Evolutionary conservation across 352 stramenopile species (phyloP).

Genomic region (Phytophthora podocarpi): DNA sequence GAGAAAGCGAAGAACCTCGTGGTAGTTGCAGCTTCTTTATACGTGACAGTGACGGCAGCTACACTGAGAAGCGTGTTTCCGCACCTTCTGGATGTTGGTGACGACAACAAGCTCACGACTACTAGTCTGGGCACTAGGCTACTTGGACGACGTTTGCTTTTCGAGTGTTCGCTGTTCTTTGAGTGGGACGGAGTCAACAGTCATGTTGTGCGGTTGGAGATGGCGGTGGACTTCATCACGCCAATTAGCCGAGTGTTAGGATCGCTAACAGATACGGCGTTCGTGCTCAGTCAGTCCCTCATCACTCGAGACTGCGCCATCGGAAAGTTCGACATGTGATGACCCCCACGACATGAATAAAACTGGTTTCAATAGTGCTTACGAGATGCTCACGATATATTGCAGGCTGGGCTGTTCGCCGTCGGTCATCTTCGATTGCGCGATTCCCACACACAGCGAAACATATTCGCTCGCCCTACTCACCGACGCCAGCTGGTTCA

Average conservation of each 20-base stretch:
- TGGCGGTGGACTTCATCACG: constrained; percentile 23
- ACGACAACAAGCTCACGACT: no score
- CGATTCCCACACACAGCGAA: no score
- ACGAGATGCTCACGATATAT: no score
- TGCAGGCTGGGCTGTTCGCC: no score
- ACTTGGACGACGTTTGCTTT: constrained; percentile 12
- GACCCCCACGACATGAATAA: no score
- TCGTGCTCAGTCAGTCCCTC: constrained; percentile 12
- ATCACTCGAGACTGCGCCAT: constrained; percentile 6
- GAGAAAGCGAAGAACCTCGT: background rate
- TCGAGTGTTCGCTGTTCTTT: constrained; percentile 11
- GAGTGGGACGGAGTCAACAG: constrained; percentile 4
- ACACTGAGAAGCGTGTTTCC: constrained; percentile 17
- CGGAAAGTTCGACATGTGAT: constrained; percentile 2
- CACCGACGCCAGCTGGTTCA: no score
- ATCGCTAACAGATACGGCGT: constrained; percentile 3
- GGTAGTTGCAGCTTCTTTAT: background rate
- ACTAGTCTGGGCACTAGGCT: background rate
- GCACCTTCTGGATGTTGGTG: background rate
- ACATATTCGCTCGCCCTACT: no score
- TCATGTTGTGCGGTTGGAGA: constrained; percentile 1
- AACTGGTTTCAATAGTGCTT: no score
- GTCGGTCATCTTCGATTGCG: no score
- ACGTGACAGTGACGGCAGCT: background rate
- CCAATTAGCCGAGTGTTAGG: background rate